Conservation (phyloP, 2,329 filamentous ascomycete genomes). For the Curvularia sp. region DNA sequence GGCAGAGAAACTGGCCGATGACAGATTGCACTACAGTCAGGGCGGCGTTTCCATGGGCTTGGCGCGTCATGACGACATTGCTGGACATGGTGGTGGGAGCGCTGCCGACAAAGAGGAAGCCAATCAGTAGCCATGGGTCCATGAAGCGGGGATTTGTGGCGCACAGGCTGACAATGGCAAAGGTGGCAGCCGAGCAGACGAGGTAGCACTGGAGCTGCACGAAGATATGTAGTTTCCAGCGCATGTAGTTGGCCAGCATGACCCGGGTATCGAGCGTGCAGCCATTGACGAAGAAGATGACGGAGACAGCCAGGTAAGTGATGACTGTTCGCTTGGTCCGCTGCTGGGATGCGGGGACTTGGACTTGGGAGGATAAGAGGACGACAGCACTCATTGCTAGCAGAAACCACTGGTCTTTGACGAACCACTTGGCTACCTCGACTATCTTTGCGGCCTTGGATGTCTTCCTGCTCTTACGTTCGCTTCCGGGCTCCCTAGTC, state of each 20-base stretch:
- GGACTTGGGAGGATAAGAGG: slow-evolving; percentile 62
- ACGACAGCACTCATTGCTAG: slow-evolving; percentile 64
- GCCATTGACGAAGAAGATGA: slow-evolving; percentile 76
- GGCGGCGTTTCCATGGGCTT: slow-evolving; percentile 67
- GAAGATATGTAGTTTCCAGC: slow-evolving; percentile 72
- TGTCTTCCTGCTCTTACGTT: neutral
- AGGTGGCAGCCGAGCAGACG: slow-evolving; percentile 68
- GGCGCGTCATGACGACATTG: slow-evolving; percentile 76
- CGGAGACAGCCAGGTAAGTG: slow-evolving; percentile 70
- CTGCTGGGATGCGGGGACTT: slow-evolving; percentile 63
- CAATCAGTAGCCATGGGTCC: slow-evolving; percentile 69
- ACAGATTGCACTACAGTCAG: slow-evolving; percentile 67
- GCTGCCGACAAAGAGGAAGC: slow-evolving; percentile 71
- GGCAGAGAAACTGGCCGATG: slow-evolving; percentile 72
- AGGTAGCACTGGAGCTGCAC: slow-evolving; percentile 73
- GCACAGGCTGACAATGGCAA: slow-evolving; percentile 62
- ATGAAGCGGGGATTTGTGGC: slow-evolving; percentile 60
- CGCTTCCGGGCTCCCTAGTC: neutral
- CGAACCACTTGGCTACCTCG: slow-evolving; percentile 42
- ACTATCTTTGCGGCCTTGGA: slow-evolving; percentile 17
- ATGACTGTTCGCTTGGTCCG: slow-evolving; percentile 59
- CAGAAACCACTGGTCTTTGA: slow-evolving; percentile 69
- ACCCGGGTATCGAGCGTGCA: slow-evolving; percentile 70
- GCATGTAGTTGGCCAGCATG: slow-evolving; percentile 65
- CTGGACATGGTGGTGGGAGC: slow-evolving; percentile 76